Conservation (phyloP, 2,329 filamentous ascomycete genomes). For the Venturia asperata region DNA sequence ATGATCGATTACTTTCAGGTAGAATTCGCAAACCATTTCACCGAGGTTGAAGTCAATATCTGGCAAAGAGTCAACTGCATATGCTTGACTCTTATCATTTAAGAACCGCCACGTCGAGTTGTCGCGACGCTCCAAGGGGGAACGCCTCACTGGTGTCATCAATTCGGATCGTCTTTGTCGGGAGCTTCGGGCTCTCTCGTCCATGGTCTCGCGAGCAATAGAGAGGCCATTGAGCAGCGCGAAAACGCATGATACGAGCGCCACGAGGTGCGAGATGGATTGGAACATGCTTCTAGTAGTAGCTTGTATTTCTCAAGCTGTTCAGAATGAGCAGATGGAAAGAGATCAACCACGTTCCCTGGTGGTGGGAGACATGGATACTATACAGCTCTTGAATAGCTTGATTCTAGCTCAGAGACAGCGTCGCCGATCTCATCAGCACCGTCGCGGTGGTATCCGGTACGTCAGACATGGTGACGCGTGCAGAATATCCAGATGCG, state of each 20-base stretch:
- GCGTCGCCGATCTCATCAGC: neutral
- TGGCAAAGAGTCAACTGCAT: conserved; percentile 21
- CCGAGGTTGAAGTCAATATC: conserved; percentile 23
- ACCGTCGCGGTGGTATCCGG: neutral
- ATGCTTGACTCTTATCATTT: conserved; percentile 10
- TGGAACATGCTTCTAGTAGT: neutral
- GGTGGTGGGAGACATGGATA: neutral
- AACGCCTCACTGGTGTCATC: neutral
- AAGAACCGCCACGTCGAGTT: conserved; percentile 10
- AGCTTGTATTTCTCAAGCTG: conserved; percentile 1
- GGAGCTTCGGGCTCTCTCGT: conserved; percentile 6
- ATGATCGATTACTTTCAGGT: too few species aligned
- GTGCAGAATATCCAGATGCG: neutral
- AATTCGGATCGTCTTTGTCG: neutral
- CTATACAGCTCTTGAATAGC: neutral
- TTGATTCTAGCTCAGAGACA: neutral
- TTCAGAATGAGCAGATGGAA: neutral
- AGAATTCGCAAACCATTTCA: conserved; percentile 21
- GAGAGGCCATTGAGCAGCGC: conserved; percentile 11
- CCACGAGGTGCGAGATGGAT: neutral
- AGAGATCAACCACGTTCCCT: neutral
- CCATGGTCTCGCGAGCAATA: conserved; percentile 4
- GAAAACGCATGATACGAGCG: neutral
- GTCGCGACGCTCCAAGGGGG: neutral
- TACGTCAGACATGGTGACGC: neutral